Conservation (phyloP, 192 early-diverging fungal genomes). For the Martensiomyces pterosporus region DNA sequence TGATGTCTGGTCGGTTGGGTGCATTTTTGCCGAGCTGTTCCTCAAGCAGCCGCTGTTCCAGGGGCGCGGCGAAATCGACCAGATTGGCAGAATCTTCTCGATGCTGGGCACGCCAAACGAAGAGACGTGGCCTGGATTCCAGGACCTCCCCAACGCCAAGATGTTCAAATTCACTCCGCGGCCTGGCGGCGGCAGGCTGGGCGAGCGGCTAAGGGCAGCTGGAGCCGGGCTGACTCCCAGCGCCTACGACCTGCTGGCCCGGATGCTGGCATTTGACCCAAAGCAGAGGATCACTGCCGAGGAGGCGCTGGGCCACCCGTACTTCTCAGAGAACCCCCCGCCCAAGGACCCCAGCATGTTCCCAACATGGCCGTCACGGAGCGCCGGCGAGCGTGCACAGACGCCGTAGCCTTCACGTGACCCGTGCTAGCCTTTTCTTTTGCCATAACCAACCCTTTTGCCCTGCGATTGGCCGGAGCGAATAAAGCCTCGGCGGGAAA, state of each 20-base stretch:
- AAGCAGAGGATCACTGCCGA: conserved; percentile 82
- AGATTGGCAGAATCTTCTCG: conserved; percentile 80
- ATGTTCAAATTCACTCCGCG: conserved; percentile 70
- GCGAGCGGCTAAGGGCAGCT: conserved; percentile 43
- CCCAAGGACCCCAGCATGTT: conserved; percentile 93
- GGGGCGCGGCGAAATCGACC: conserved; percentile 77
- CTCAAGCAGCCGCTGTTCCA: conserved; percentile 78
- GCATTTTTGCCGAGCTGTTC: conserved; percentile 94
- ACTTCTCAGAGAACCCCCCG: conserved; percentile 76
- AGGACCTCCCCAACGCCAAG: conserved; percentile 59
- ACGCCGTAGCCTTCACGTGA: too few species aligned
- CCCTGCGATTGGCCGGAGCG: background rate
- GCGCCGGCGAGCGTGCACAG: background rate
- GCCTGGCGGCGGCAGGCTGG: conserved; percentile 30
- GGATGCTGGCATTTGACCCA: conserved; percentile 82
- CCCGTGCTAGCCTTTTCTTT: too few species aligned
- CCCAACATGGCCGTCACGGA: conserved; percentile 87
- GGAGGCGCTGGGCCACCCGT: conserved; percentile 86
- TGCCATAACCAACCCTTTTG: background rate
- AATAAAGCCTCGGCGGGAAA: background rate
- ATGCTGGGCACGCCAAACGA: conserved; percentile 84
- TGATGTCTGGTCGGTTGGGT: conserved; percentile 97
- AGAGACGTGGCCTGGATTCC: conserved; percentile 69
- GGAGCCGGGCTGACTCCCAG: conserved; percentile 58
- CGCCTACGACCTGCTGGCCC: conserved; percentile 73